Evolutionary conservation across 2,329 filamentous ascomycete species (phyloP).

Genomic region (Tolypocladium inflatum): DNA sequence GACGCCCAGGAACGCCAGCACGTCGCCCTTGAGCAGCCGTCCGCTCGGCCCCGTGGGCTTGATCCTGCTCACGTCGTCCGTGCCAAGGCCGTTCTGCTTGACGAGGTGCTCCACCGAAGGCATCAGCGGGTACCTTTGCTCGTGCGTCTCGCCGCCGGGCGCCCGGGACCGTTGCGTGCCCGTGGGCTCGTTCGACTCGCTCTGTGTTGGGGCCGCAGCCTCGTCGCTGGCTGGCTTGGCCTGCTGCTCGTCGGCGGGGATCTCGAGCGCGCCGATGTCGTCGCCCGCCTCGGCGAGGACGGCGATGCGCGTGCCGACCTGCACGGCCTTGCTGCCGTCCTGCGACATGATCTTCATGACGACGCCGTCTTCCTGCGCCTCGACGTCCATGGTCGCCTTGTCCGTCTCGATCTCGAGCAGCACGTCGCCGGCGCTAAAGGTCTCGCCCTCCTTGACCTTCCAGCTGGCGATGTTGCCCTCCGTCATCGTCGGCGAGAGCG

Average conservation of each 20-base stretch:
- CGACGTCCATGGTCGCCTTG: slow-evolving; percentile 91
- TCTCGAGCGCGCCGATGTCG: slow-evolving; percentile 63
- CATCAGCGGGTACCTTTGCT: slow-evolving; percentile 63
- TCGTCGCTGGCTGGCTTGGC: slow-evolving; percentile 21
- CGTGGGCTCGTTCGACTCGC: slow-evolving; percentile 24
- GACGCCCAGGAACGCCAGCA: slow-evolving; percentile 78
- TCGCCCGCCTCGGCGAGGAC: slow-evolving; percentile 76
- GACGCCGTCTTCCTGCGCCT: slow-evolving; percentile 82
- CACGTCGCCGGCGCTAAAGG: slow-evolving; percentile 74
- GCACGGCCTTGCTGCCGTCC: slow-evolving; percentile 66
- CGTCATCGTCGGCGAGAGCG: slow-evolving; percentile 87
- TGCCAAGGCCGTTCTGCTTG: slow-evolving; percentile 66
- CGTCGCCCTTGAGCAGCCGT: slow-evolving; percentile 87
- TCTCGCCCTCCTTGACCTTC: slow-evolving; percentile 81
- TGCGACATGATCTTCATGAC: slow-evolving; percentile 71
- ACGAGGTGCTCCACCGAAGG: slow-evolving; percentile 81
- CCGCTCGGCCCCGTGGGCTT: slow-evolving; percentile 80
- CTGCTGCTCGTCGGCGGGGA: slow-evolving; percentile 58
- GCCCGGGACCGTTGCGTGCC: slow-evolving; percentile 40
- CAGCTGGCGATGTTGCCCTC: slow-evolving; percentile 81
- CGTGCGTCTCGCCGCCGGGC: slow-evolving; percentile 41
- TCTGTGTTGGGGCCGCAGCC: neutral
- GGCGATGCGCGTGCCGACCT: slow-evolving; percentile 73
- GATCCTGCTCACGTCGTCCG: slow-evolving; percentile 70
- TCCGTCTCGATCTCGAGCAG: slow-evolving; percentile 89